Conservation (phyloP, 2,329 filamentous ascomycete species). For the Xylaria digitata region DNA sequence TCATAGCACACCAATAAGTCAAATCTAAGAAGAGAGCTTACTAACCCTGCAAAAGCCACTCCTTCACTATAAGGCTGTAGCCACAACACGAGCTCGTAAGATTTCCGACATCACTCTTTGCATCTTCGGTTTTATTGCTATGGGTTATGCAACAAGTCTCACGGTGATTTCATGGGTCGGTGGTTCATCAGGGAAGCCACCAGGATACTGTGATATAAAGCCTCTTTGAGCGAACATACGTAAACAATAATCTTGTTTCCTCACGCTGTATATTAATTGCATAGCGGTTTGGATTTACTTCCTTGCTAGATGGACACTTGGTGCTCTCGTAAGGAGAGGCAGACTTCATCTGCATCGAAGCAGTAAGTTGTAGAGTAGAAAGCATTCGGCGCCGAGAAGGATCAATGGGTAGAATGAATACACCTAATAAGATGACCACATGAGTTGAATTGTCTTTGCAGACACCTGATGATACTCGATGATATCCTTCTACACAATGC, state of each 20-base stretch:
- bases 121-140: slow-evolving; percentile 84
- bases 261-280: slow-evolving; percentile 44
- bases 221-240: slow-evolving; percentile 35
- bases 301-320: slow-evolving; percentile 21
- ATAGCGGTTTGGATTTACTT: slow-evolving; percentile 37
- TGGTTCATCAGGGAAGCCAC: slow-evolving; percentile 59
- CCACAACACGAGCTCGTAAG: slow-evolving; percentile 74
- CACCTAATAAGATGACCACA: neutral
- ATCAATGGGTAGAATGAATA: slow-evolving; percentile 23
- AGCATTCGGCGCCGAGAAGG: neutral
- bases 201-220: slow-evolving; percentile 66
- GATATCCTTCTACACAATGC: too few species aligned
- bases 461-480: neutral
- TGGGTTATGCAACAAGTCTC: slow-evolving; percentile 89
- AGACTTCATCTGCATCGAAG: slow-evolving; percentile 16
- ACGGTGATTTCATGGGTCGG: slow-evolving; percentile 89
- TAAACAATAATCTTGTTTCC: slow-evolving; percentile 14
- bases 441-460: neutral
- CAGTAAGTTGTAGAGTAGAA: slow-evolving; percentile 24
- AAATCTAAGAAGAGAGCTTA: neutral
- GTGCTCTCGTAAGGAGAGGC: slow-evolving; percentile 10
- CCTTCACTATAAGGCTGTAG: slow-evolving; percentile 86
- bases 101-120: slow-evolving; percentile 79
- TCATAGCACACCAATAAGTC: neutral
- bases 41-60: slow-evolving; percentile 72